Percentiles rank a stretch among this genome's conserved stretches.
Conservation (phyloP, 164 flowering plant genomes). For the Vitis rupestris region DNA sequence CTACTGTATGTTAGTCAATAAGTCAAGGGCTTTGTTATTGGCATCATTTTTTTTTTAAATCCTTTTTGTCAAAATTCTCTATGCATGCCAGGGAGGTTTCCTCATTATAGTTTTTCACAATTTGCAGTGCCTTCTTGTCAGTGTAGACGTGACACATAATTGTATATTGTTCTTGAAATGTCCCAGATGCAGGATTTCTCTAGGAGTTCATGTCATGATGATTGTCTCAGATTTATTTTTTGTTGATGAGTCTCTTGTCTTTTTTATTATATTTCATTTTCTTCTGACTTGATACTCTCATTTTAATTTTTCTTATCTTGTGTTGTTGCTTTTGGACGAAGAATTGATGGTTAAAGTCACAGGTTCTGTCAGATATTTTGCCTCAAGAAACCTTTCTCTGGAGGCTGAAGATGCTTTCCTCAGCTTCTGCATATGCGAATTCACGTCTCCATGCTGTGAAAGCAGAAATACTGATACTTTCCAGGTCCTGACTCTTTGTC, state of each 20-base stretch:
- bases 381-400: slow-evolving; percentile 60
- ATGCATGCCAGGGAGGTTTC: background rate
- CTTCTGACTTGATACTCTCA: background rate
- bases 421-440: slow-evolving; percentile 55
- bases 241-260: background rate
- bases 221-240: background rate
- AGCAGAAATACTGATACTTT: slow-evolving; percentile 54
- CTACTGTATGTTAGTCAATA: background rate
- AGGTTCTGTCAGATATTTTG: slow-evolving; percentile 54
- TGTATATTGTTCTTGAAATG: background rate
- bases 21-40: background rate
- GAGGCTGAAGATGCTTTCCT: slow-evolving; percentile 63
- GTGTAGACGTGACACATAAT: background rate
- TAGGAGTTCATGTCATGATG: background rate
- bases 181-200: background rate
- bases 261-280: background rate
- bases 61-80: background rate
- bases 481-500: slow-evolving; percentile 39
- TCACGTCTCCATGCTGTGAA: slow-evolving; percentile 66
- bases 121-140: background rate
- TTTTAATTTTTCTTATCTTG: background rate
- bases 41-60: background rate
- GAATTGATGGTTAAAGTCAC: slow-evolving; percentile 19
- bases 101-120: background rate
- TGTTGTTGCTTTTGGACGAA: background rate